Conservation (phyloP, 2,329 filamentous ascomycete genomes). For the Penicillium olsonii region DNA sequence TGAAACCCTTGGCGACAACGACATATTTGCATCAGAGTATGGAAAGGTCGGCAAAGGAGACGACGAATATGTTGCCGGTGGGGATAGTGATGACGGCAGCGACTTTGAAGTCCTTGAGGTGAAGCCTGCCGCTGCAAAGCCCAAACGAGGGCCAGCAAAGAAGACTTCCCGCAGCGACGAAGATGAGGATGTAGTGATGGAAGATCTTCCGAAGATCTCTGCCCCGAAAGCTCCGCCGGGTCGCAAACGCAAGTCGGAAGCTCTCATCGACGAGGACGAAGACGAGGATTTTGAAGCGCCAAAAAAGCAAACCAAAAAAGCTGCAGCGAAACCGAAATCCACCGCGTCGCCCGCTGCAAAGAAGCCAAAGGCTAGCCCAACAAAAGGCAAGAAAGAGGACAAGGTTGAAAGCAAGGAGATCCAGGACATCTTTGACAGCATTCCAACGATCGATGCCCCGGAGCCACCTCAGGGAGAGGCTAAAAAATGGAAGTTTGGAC, state of each 20-base stretch:
- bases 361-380: slow-evolving; percentile 59
- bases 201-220: slow-evolving; percentile 47
- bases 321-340: slow-evolving; percentile 37
- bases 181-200: slow-evolving; percentile 56
- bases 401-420: slow-evolving; percentile 69
- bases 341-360: slow-evolving; percentile 35
- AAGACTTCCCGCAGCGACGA: slow-evolving; percentile 29
- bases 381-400: slow-evolving; percentile 58
- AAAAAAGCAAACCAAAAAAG: slow-evolving; percentile 59
- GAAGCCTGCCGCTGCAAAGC: slow-evolving; percentile 58
- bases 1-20: slow-evolving; percentile 70
- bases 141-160: slow-evolving; percentile 45
- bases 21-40: slow-evolving; percentile 77
- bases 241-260: slow-evolving; percentile 61
- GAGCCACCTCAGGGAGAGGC: slow-evolving; percentile 73
- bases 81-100: slow-evolving; percentile 50
- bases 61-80: slow-evolving; percentile 70
- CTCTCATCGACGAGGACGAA: slow-evolving; percentile 53
- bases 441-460: slow-evolving; percentile 79
- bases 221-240: slow-evolving; percentile 44
- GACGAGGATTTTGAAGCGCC: slow-evolving; percentile 53
- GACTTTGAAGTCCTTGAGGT: slow-evolving; percentile 67
- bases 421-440: slow-evolving; percentile 82
- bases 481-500: slow-evolving; percentile 79
- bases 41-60: slow-evolving; percentile 64